These are phyloP conservation scores for Sporothrix schenckii DNA, from an alignment of 2,329 filamentous ascomycete genomes.

Conservation along the genomic window DNA sequence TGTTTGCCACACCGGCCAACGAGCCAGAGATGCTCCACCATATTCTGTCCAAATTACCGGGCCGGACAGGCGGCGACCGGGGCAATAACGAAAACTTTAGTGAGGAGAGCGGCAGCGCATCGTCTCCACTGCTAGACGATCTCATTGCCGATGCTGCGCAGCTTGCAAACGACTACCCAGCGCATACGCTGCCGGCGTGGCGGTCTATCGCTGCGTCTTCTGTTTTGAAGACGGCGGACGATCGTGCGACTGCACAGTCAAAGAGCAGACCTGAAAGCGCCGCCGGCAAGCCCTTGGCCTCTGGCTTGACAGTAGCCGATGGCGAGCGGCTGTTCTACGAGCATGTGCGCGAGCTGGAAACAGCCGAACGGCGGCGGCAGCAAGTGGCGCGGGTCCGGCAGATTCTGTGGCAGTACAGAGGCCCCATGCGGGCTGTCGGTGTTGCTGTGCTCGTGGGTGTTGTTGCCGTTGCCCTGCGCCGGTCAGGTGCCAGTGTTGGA, in stretches of 20 bases:
- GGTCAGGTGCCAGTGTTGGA: constrained; percentile 43
- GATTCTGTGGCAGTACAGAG: constrained; percentile 64
- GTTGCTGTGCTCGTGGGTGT: constrained; percentile 68
- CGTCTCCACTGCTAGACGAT: constrained; percentile 69
- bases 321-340: constrained; percentile 69
- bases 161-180: constrained; percentile 70
- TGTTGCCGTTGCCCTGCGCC: constrained; percentile 68
- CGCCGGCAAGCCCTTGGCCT: constrained; percentile 42
- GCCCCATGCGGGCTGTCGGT: constrained; percentile 63
- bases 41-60: constrained; percentile 82
- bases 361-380: constrained; percentile 62
- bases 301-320: constrained; percentile 63
- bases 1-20: constrained; percentile 80
- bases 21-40: constrained; percentile 93
- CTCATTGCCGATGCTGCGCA: constrained; percentile 68
- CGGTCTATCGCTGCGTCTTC: constrained; percentile 71
- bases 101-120: constrained; percentile 62
- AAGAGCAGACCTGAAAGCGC: not conserved
- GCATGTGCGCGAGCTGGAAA: constrained; percentile 72
- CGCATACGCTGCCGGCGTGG: constrained; percentile 73
- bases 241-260: constrained; percentile 42
- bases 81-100: constrained; percentile 65
- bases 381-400: constrained; percentile 46
- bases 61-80: constrained; percentile 38
- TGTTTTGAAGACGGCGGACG: constrained; percentile 79